Conservation (phyloP, 2,329 filamentous ascomycete species). For the Aspergillus vadensis region DNA sequence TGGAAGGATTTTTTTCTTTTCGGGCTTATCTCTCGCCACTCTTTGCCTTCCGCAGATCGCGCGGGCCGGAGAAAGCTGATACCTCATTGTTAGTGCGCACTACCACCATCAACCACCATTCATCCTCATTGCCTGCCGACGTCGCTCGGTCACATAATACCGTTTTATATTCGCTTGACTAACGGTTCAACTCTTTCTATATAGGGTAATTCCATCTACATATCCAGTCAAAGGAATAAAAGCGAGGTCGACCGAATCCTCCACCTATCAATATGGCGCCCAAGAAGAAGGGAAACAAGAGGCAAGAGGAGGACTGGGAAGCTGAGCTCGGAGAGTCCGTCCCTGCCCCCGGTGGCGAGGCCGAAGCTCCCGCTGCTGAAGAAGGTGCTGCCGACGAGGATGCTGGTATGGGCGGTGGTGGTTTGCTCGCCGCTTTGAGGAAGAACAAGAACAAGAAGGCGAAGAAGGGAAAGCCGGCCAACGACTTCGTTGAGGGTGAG, state of each 20-base stretch:
- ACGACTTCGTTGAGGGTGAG: constrained; percentile 75
- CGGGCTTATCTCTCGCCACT: constrained; percentile 13
- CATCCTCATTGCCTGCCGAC: background rate
- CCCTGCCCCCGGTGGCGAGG: constrained; percentile 49
- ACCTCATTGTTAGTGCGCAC: constrained; percentile 21
- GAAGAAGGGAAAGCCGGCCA: constrained; percentile 77
- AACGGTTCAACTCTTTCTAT: too few relatives aligned
- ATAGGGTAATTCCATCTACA: too few relatives aligned
- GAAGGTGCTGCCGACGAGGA: constrained; percentile 55
- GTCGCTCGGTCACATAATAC: background rate
- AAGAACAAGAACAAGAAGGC: constrained; percentile 86
- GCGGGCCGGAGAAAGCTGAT: constrained; percentile 14
- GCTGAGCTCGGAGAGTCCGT: constrained; percentile 79
- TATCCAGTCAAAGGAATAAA: too few relatives aligned
- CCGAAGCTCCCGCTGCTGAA: constrained; percentile 40
- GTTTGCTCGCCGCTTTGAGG: constrained; percentile 76
- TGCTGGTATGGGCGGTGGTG: constrained; percentile 60
- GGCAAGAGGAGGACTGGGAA: constrained; percentile 89
- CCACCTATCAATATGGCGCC: constrained; percentile 68
- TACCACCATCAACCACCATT: constrained; percentile 1
- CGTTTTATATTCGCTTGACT: background rate
- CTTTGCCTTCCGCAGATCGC: constrained; percentile 16
- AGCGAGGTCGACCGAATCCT: background rate
- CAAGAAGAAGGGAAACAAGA: constrained; percentile 93
- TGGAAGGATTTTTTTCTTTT: background rate